Percentiles rank a stretch among this genome's conserved stretches.
phyloP scores from a whole-genome alignment of 495 filamentous ascomycete species.

The Penicillium odoratum region DNA sequence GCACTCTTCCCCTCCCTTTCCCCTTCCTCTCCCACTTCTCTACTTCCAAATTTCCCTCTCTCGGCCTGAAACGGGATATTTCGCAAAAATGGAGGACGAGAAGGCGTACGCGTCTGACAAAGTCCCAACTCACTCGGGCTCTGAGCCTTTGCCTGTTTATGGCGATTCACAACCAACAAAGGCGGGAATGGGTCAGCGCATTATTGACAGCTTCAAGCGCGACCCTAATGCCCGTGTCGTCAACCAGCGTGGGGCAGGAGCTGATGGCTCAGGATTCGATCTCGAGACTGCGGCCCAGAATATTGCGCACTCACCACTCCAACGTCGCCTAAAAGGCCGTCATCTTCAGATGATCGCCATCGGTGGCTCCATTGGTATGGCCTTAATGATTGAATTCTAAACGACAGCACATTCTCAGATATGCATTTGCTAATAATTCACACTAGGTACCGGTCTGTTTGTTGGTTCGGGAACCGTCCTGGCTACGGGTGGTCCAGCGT shows the following conservation, averaged over 20 bases:
- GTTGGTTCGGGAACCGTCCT: conserved; percentile 83
- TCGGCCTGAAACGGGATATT: neutral
- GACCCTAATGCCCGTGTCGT: conserved; percentile 69
- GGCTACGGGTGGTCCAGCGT: conserved; percentile 77
- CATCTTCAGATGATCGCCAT: conserved; percentile 98
- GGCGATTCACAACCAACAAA: conserved; percentile 38
- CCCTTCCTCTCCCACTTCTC: neutral
- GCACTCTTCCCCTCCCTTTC: neutral
- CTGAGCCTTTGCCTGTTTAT: conserved; percentile 37
- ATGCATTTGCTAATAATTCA: neutral
- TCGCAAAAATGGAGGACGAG: conserved; percentile 37
- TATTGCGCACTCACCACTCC: conserved; percentile 75
- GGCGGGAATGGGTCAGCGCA: conserved; percentile 41
- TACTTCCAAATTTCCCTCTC: neutral
- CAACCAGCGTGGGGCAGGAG: conserved; percentile 49
- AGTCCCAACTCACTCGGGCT: conserved; percentile 21
- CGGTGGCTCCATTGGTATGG: conserved; percentile 84
- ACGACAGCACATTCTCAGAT: neutral
- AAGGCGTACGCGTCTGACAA: conserved; percentile 33
- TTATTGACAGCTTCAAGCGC: conserved; percentile 78
- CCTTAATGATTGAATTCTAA: conserved; percentile 1
- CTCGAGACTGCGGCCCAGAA: conserved; percentile 68
- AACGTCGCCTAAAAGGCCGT: conserved; percentile 74
- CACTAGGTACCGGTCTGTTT: conserved; percentile 81
- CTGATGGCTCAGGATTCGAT: conserved; percentile 70